phyloP scores from a whole-genome alignment of 768 basidiomycete genomes.

The Gymnopilus junonius region DNA sequence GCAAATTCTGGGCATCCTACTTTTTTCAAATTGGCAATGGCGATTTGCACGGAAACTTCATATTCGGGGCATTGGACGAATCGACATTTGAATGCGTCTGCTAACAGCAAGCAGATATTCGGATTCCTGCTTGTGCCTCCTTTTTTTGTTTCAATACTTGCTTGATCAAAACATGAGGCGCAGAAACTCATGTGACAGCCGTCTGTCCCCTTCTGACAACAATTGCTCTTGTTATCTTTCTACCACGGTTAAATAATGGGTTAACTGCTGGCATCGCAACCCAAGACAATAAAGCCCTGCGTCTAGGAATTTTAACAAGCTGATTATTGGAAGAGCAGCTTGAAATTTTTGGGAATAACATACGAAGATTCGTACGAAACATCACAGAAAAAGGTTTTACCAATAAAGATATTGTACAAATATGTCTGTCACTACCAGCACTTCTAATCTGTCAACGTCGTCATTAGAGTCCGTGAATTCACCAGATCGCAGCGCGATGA shows the following conservation, averaged over 20 bases:
- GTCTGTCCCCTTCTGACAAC: not conserved
- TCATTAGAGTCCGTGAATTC: not conserved
- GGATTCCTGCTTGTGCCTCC: constrained; percentile 5
- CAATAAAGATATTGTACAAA: constrained; percentile 20
- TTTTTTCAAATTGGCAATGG: not conserved
- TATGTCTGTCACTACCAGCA: constrained; percentile 12
- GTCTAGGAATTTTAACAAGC: not conserved
- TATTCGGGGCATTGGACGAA: not conserved
- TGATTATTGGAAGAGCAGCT: not conserved
- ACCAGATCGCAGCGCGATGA: constrained; percentile 5
- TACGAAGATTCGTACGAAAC: not conserved
- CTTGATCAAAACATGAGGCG: constrained; percentile 6
- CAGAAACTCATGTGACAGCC: not conserved
- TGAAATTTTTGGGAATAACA: not conserved
- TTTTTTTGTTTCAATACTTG: constrained; percentile 13
- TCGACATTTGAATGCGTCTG: not conserved
- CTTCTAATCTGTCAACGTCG: constrained; percentile 6
- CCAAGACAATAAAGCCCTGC: constrained; percentile 3
- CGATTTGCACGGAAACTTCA: not conserved
- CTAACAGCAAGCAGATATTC: not conserved
- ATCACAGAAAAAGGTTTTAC: not conserved
- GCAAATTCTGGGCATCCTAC: not conserved
- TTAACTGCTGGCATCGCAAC: constrained; percentile 10
- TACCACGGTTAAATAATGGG: not conserved
- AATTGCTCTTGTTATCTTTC: not conserved